phyloP scores from a whole-genome alignment of 2,329 filamentous ascomycete genomes.

The Cordyceps farinosa region DNA sequence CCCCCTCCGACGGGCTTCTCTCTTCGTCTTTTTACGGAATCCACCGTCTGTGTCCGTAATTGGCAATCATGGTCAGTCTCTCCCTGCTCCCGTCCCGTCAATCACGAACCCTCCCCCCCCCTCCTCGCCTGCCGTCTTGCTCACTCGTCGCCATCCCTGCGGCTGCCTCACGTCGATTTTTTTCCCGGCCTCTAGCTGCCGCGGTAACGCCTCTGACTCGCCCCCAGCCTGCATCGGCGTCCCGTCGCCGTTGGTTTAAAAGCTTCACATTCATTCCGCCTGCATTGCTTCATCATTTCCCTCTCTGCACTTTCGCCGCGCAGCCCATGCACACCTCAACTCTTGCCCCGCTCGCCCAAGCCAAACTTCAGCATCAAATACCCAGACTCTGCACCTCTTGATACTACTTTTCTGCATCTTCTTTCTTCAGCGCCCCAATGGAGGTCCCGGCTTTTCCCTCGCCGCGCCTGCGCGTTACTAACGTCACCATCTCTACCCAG shows the following conservation, averaged over 20 bases:
- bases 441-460: neutral
- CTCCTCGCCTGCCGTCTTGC: neutral
- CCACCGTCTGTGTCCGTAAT: slow-evolving; percentile 7
- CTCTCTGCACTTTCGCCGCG: neutral
- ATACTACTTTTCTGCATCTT: slow-evolving; percentile 11
- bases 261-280: neutral
- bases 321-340: neutral
- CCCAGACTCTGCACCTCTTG: neutral
- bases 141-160: neutral
- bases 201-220: slow-evolving; percentile 19
- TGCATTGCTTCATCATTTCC: slow-evolving; percentile 1
- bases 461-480: slow-evolving; percentile 20
- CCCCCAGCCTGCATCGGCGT: neutral
- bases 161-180: slow-evolving; percentile 15
- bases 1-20: slow-evolving; percentile 11
- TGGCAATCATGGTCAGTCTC: slow-evolving; percentile 15
- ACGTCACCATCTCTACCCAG: slow-evolving; percentile 30
- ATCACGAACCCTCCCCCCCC: neutral
- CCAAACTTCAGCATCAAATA: slow-evolving; percentile 14
- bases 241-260: neutral
- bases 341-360: slow-evolving; percentile 11
- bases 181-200: neutral
- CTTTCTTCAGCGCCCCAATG: neutral
- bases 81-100: neutral
- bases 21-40: slow-evolving; percentile 14